phyloP scores from a whole-genome alignment of 2,329 filamentous ascomycete genomes.

The Penicillium sp. region DNA sequence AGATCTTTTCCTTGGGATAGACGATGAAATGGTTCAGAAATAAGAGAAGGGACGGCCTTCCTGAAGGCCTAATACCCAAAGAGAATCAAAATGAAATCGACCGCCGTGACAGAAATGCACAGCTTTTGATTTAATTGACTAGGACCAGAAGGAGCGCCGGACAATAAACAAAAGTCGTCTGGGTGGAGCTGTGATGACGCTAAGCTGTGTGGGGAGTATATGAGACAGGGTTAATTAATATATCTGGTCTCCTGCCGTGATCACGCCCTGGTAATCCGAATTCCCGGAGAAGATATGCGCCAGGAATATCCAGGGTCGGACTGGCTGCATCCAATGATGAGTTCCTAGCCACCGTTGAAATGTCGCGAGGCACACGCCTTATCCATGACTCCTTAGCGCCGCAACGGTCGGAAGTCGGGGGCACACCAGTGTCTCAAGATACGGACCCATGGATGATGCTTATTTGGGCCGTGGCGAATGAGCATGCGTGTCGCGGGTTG shows the following conservation, averaged over 20 bases:
- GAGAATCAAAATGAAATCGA: constrained; percentile 9
- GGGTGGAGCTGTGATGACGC: constrained; percentile 19
- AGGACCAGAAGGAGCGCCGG: constrained; percentile 13
- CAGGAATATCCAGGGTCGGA: constrained; percentile 3
- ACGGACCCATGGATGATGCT: constrained; percentile 18
- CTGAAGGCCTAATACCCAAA: constrained; percentile 29
- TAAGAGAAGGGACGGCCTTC: constrained; percentile 38
- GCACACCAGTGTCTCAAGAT: not conserved
- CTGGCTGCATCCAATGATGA: not conserved
- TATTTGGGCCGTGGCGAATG: constrained; percentile 23
- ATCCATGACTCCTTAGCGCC: constrained; percentile 8
- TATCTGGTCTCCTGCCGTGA: constrained; percentile 1
- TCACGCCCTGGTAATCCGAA: too few species aligned
- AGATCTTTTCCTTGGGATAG: not conserved
- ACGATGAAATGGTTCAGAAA: constrained; percentile 6
- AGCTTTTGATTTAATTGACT: constrained; percentile 12
- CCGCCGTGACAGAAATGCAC: constrained; percentile 6
- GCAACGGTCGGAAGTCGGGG: constrained; percentile 7
- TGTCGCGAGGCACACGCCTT: too few species aligned
- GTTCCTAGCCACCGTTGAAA: constrained; percentile 2
- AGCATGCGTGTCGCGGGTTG: constrained; percentile 17
- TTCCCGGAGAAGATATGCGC: too few species aligned
- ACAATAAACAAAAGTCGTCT: constrained; percentile 11
- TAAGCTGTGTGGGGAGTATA: constrained; percentile 15
- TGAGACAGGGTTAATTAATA: constrained; percentile 15